Percentiles rank a stretch among this genome's conserved stretches.
These are phyloP conservation scores for Hemileia vastatrix DNA, from an alignment of 1,284 basidiomycete species.

Conservation along the genomic window DNA sequence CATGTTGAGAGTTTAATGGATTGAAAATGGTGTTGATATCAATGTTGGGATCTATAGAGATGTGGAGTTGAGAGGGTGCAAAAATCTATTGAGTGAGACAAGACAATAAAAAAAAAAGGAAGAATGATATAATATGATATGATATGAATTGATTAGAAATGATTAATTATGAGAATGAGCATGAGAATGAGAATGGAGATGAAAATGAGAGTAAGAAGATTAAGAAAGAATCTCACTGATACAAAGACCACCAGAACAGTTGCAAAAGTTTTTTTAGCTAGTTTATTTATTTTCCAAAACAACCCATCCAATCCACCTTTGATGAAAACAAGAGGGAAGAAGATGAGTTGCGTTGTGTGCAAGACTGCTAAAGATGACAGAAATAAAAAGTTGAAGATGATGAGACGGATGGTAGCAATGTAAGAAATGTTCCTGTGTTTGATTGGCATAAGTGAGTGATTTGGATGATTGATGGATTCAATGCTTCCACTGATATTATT, in stretches of 20 bases:
- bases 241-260: background rate
- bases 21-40: background rate
- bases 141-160: background rate
- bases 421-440: no score
- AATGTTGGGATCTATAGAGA: background rate
- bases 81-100: conserved; percentile 8
- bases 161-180: background rate
- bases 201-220: background rate
- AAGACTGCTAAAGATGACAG: conserved; percentile 1
- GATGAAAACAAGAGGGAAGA: conserved; percentile 8
- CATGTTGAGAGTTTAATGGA: background rate
- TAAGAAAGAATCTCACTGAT: background rate
- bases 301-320: background rate
- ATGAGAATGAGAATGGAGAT: background rate
- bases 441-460: no score
- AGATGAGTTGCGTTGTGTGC: conserved; percentile 10
- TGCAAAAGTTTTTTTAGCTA: background rate
- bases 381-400: conserved; percentile 11
- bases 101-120: background rate
- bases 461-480: no score
- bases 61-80: conserved; percentile 6
- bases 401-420: background rate
- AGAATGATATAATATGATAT: background rate
- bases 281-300: background rate
- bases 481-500: no score